Evolutionary conservation across 225 moss, liverwort and hornwort species (phyloP), one percentile per base, ranked within the genome.

Genomic region (Physcomitrium patens): DNA sequence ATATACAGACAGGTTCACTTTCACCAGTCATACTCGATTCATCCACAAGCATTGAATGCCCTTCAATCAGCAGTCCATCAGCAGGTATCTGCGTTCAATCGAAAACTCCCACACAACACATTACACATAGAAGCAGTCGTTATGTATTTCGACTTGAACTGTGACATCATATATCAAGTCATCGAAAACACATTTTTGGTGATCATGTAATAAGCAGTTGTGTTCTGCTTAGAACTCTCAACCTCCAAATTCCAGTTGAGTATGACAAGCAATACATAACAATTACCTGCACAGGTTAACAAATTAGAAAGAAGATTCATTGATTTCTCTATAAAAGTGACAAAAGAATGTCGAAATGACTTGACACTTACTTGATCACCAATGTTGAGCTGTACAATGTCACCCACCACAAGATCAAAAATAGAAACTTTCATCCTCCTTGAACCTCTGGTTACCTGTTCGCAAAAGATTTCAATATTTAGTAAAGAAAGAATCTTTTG

Each of bases 11-110:
- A 73, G 92, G 96, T 1, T 92, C 93, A 88, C 96, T 96, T 92
- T 96, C 96, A 80, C 96, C 96, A 56, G 96, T 96, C 96, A 96
- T 93, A 77, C 96, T 96, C 58, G 96, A 93, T 76, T 96, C 96
- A 62, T 96, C 96, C 57, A 92, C 84, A 53, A 89, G 70, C 67
- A 96, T 74, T 48, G 96, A 93, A 78, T 96, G 96, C 23, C 91
- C 93, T 72, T 87, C 81, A 41, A 90, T 26, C 56, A 96, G 76
- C 20, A 96, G 66, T 74, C 96, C 96, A 85, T 96, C 96, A 55
- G 85, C 96, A 75, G 96, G 96, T 69, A 96, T 86, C 90, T 95
- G 86, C 74, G 24, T 28, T 70, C 23, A 61, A 55, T 61, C 51
- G 54, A 70, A 55, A 72, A 68, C 44, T 58, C 59, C 69, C 80